Percentiles rank a stretch among this genome's conserved stretches.
These are phyloP conservation scores for Chytriomyces sp. DNA, from an alignment of 192 early-diverging fungal species.

Conservation along the genomic window DNA sequence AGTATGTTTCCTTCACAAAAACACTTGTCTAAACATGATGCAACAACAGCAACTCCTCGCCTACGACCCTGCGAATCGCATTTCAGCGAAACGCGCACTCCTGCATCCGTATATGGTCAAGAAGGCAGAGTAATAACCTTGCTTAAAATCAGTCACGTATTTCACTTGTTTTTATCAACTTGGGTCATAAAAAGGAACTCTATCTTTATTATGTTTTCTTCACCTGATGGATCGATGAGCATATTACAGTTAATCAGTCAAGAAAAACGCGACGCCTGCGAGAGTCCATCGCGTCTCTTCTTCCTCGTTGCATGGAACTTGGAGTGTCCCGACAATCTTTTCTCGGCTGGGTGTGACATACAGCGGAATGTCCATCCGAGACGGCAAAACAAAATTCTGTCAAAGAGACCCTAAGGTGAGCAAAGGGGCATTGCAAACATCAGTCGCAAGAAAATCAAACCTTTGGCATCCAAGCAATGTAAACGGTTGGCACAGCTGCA, in stretches of 20 bases:
- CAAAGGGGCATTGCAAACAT: not conserved
- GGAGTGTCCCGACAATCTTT: slow-evolving; percentile 41
- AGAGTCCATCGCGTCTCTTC: slow-evolving; percentile 51
- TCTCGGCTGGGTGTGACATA: slow-evolving; percentile 50
- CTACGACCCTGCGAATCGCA: slow-evolving; percentile 78
- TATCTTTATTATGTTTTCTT: too few relatives aligned
- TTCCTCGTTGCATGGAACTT: slow-evolving; percentile 42
- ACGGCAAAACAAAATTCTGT: slow-evolving; percentile 1
- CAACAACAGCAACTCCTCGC: slow-evolving; percentile 62
- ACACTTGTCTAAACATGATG: not conserved
- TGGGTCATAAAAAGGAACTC: too few relatives aligned
- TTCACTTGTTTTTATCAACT: too few relatives aligned
- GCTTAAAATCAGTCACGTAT: too few relatives aligned
- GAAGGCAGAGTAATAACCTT: too few relatives aligned
- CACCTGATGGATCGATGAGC: too few relatives aligned
- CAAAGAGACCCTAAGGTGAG: too few relatives aligned
- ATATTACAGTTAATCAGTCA: slow-evolving; percentile 22
- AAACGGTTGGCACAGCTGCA: slow-evolving; percentile 45
- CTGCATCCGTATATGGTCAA: slow-evolving; percentile 74
- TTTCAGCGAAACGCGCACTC: slow-evolving; percentile 84
- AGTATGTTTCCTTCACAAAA: slow-evolving; percentile 10
- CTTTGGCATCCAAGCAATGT: slow-evolving; percentile 55
- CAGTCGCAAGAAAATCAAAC: slow-evolving; percentile 8
- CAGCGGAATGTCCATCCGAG: slow-evolving; percentile 46
- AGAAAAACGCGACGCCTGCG: slow-evolving; percentile 56